Evolutionary conservation across 306 rosid genomes (phyloP), one percentile per base, ranked within the genome.

Genomic region (Casuarina cunninghamiana): DNA sequence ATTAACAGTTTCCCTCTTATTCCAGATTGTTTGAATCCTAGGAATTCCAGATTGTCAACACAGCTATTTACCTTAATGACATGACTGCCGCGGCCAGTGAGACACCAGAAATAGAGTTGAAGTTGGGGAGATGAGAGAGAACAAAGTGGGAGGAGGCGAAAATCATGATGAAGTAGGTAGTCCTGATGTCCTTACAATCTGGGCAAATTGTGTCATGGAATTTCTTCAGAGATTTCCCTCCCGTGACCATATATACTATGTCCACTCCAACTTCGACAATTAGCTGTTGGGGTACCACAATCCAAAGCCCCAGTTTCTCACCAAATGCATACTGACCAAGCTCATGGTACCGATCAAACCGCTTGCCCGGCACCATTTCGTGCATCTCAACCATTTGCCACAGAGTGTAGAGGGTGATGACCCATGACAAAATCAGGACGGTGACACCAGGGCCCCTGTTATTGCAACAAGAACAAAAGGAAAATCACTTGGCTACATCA

Each of bases 331-430:
- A 69, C 50, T 91, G 98, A 0, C 98, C 98, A 66, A 94, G 50
- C 73, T 94, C 98, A 37, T 94, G 98, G 75, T 94, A 94, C 78
- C 98, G 63, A 48, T 94, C 98, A 7, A 89, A 91, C 68, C 98
- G 79, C 85, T 71, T 82, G 1, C 94, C 98, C 0, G 98, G 93
- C 12, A 89, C 90, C 97, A 94, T 94, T 78, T 94, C 98, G 5
- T 94, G 98, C 97, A 92, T 92, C 79, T 90, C 92, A 11, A 94
- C 97, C 97, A 92, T 89, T 80, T 94, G 97, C 97, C 98, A 94
- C 0, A 94, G 79, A 0, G 96, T 92, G 79, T 86, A 94, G 21
- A 92, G 48, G 13, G 98, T 92, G 72, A 94, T 89, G 4, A 84
- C 13, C 98, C 97, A 94, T 80, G 98, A 94, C 37, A 94, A 8